phyloP scores from a whole-genome alignment of 129 eudicot genomes.

The Pulicaria dysenterica region DNA sequence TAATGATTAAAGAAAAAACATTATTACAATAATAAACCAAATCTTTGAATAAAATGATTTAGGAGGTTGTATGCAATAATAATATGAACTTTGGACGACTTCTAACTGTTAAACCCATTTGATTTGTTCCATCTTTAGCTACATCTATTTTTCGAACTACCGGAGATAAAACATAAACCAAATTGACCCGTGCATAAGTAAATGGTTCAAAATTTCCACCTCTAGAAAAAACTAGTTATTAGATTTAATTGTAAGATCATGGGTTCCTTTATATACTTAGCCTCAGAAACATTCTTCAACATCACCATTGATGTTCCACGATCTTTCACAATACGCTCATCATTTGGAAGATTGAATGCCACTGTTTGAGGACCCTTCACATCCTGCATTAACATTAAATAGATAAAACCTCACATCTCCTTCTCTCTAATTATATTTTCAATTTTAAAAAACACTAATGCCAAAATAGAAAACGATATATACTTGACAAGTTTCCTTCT shows the following conservation, averaged over 20 bases:
- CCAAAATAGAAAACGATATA: not conserved
- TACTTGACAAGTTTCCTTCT: conserved; percentile 7
- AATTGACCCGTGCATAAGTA: conserved; percentile 6
- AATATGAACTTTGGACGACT: not conserved
- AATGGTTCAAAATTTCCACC: conserved; percentile 3
- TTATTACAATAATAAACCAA: not conserved
- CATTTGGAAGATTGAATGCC: conserved; percentile 96
- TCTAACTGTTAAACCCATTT: not conserved
- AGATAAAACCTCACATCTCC: conserved; percentile 17
- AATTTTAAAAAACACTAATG: not conserved
- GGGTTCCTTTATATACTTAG: conserved; percentile 60
- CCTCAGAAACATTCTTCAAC: conserved; percentile 96
- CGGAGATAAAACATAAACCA: conserved; percentile 14
- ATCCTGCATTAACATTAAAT: conserved; percentile 55
- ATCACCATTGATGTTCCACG: conserved; percentile 98
- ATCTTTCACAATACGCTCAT: conserved; percentile 88
- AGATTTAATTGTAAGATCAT: conserved; percentile 4
- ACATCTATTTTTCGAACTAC: not conserved
- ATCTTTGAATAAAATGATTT: not conserved
- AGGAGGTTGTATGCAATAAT: conserved; percentile 1
- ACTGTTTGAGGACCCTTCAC: conserved; percentile 98
- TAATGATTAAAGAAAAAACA: not conserved
- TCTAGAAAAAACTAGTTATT: not conserved
- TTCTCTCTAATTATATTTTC: not conserved
- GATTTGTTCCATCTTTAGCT: not conserved